Base-by-base conservation (phyloP, 2,329 filamentous ascomycete genomes). In the Xylaria multiplex region DNA sequence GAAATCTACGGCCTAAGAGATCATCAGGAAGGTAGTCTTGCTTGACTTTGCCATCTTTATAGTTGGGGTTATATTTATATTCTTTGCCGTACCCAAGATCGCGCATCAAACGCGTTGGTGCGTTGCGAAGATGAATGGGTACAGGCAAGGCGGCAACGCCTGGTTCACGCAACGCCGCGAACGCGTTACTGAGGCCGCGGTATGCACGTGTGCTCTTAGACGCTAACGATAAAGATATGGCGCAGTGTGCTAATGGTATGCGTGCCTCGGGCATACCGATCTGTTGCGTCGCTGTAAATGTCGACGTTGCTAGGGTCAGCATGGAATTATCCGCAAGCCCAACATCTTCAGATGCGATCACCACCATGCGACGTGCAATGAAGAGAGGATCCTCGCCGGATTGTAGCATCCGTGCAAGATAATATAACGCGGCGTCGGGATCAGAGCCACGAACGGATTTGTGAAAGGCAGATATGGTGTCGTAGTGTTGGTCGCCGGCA, bases 1-100 rank as follows among this genome's bases (percentile, higher is more conserved):
- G 78, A 75, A 98, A 98, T 22, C 74, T 82, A 54, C 91, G 84
- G 0, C 90, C 93, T 42, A 82, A 77, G 7, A 99, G 78, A 62
- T 86, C 86, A 11, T 93, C 90, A 0, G 96, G 96, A n/a, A 99
- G 79, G 79, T 98, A 99, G 27, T 94, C 91, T 81, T 99, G 96
- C 69, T 83, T 86, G 0, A 98, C 95, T 71, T 82, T 87, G 0
- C 96, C 96, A 67, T 94, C 88, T 57, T 86, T 80, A 75, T 95
- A 99, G 72, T 97, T 92, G 0, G 96, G 96, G 71, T 97, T 97
- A 76, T 99, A 98, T 79, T 98, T 98, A 79, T 99, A 99, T 77
- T 93, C 92, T 56, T 89, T 90, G 0, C 94, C 94, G 75, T 93
- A 97, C 0, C 93, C 95, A 71, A 98, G 81, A 71, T 97, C 95